phyloP scores from a whole-genome alignment of 805 yeast genomes.

The Ogataea neopini region DNA sequence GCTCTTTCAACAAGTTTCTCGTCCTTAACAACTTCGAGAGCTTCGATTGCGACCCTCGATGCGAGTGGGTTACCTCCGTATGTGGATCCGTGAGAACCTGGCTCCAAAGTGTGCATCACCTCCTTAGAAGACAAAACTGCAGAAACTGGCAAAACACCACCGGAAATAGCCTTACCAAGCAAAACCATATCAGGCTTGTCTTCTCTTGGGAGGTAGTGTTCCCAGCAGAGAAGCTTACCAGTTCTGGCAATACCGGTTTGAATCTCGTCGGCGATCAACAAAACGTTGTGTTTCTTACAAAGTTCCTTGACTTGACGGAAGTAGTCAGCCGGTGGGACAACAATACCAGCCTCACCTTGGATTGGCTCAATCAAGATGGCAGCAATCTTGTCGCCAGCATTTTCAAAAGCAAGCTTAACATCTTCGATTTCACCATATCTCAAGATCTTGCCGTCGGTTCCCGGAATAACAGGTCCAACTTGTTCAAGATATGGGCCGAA shows the following conservation, averaged over 20 bases:
- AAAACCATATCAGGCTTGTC: slow-evolving; percentile 88
- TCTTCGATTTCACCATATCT: slow-evolving; percentile 88
- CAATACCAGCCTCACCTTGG: slow-evolving; percentile 98
- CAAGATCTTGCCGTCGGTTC: slow-evolving; percentile 57
- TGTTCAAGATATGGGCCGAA: slow-evolving; percentile 89
- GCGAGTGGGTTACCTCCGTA: slow-evolving; percentile 98
- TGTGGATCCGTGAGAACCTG: slow-evolving; percentile 97
- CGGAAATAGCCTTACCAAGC: slow-evolving; percentile 93
- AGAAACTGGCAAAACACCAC: slow-evolving; percentile 91
- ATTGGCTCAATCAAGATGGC: slow-evolving; percentile 93
- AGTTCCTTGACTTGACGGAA: slow-evolving; percentile 68
- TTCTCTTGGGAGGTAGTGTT: slow-evolving; percentile 62
- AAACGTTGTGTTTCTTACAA: slow-evolving; percentile 80
- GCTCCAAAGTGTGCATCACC: slow-evolving; percentile 84
- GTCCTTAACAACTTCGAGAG: slow-evolving; percentile 84
- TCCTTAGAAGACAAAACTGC: slow-evolving; percentile 89
- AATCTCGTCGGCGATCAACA: slow-evolving; percentile 93
- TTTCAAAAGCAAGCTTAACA: slow-evolving; percentile 74
- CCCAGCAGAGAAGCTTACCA: slow-evolving; percentile 89
- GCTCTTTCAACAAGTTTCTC: slow-evolving; percentile 86
- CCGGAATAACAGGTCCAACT: slow-evolving; percentile 84
- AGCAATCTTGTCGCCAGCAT: slow-evolving; percentile 86
- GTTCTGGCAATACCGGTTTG: slow-evolving; percentile 98
- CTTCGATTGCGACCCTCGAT: slow-evolving; percentile 90
- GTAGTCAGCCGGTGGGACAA: slow-evolving; percentile 86